Evolutionary conservation across 2,329 filamentous ascomycete genomes (phyloP).

Genomic region (Aspergillus eucalypticola): DNA sequence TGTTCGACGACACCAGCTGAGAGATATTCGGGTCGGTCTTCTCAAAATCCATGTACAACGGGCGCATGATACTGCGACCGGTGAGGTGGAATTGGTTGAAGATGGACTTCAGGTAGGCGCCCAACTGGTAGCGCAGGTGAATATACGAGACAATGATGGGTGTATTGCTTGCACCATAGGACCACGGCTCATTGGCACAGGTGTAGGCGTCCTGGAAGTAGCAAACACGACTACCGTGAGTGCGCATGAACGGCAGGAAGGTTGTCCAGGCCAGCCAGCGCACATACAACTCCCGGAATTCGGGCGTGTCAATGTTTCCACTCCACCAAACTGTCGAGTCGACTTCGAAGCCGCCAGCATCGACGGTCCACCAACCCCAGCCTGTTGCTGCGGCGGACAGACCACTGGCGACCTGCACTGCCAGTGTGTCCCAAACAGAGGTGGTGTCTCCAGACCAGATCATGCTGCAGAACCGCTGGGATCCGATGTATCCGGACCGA

Average conservation of each 20-base stretch:
- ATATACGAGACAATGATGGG: constrained; percentile 60
- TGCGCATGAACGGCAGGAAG: constrained; percentile 60
- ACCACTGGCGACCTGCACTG: constrained; percentile 60
- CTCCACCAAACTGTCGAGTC: constrained; percentile 43
- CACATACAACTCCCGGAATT: constrained; percentile 61
- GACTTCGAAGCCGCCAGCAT: constrained; percentile 66
- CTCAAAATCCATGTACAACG: constrained; percentile 43
- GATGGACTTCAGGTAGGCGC: constrained; percentile 31
- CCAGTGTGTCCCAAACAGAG: constrained; percentile 58
- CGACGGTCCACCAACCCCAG: constrained; percentile 66
- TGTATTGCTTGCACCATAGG: constrained; percentile 59
- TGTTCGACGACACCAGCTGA: constrained; percentile 28
- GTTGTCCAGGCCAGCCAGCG: constrained; percentile 67
- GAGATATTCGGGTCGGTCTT: constrained; percentile 26
- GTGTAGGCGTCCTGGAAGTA: constrained; percentile 45
- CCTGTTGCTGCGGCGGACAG: constrained; percentile 64
- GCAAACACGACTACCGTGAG: constrained; percentile 60
- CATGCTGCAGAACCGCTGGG: constrained; percentile 62
- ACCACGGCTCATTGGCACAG: constrained; percentile 59
- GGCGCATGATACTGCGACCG: constrained; percentile 40
- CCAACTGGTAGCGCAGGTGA: constrained; percentile 55
- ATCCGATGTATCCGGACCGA: constrained; percentile 55
- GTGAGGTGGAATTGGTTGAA: constrained; percentile 37
- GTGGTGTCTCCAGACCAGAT: constrained; percentile 64
- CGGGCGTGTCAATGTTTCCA: constrained; percentile 53